Conservation (phyloP, 1,139 yeast species). For the Wickerhamomyces sp. region DNA sequence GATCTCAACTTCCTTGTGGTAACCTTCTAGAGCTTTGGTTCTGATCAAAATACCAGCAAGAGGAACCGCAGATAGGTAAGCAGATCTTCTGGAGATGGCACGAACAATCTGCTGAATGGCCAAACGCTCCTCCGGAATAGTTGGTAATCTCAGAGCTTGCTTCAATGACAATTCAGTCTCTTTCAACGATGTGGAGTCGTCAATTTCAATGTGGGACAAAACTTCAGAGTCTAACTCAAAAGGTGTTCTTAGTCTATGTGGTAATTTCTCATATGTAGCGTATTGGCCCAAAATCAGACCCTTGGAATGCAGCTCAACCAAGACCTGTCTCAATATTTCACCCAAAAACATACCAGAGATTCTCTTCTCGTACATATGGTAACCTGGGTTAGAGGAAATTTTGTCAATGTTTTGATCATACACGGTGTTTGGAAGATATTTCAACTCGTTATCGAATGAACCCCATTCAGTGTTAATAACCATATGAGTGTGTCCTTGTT, state of each 20-base stretch:
- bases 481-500: constrained; percentile 60
- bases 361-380: constrained; percentile 88
- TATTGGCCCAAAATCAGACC: constrained; percentile 55
- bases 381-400: constrained; percentile 75
- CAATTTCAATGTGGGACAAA: constrained; percentile 77
- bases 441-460: constrained; percentile 78
- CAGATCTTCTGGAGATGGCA: constrained; percentile 81
- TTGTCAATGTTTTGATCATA: constrained; percentile 70
- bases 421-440: constrained; percentile 66
- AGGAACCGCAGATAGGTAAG: constrained; percentile 81
- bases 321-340: constrained; percentile 70
- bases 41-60: constrained; percentile 69
- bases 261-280: constrained; percentile 46
- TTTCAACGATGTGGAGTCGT: constrained; percentile 63
- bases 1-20: constrained; percentile 70
- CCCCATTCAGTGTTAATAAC: constrained; percentile 97
- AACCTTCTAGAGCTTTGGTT: constrained; percentile 51
- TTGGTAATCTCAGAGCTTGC: constrained; percentile 60
- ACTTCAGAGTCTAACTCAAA: constrained; percentile 82
- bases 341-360: constrained; percentile 94
- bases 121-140: constrained; percentile 61
- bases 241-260: constrained; percentile 64
- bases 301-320: constrained; percentile 59
- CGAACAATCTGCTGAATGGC: constrained; percentile 69
- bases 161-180: constrained; percentile 62